Evolutionary conservation across 352 stramenopile species (phyloP).

Genomic region (Phytophthora palmivora): DNA sequence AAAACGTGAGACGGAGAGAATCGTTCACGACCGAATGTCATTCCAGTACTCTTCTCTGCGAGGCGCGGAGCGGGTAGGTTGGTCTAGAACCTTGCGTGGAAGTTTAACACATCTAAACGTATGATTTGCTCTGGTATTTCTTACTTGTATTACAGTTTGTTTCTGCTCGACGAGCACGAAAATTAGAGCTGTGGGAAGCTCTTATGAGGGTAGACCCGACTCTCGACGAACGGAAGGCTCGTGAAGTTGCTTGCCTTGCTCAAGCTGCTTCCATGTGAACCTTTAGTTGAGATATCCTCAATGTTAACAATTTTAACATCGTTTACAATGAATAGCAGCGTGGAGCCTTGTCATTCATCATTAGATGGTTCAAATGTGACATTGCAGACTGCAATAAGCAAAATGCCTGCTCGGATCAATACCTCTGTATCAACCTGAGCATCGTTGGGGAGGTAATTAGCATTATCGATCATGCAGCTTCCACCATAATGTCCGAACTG

Average conservation of each 20-base stretch:
- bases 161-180: conserved; percentile 47
- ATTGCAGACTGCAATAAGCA: no score
- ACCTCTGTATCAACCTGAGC: no score
- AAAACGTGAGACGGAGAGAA: conserved; percentile 65
- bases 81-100: not conserved
- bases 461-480: no score
- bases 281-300: no score
- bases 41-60: conserved; percentile 69
- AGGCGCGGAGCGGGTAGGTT: conserved; percentile 59
- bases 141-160: conserved; percentile 57
- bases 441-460: no score
- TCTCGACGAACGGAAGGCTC: conserved; percentile 56
- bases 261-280: conserved; percentile 9
- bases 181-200: conserved; percentile 70
- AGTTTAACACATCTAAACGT: not conserved
- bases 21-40: conserved; percentile 61
- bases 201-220: conserved; percentile 74
- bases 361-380: no score
- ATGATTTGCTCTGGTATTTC: not conserved
- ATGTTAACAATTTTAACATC: no score
- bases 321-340: no score
- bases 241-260: conserved; percentile 47
- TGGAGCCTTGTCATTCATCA: no score
- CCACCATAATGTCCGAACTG: no score
- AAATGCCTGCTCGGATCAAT: no score